Percentiles rank a stretch among this genome's conserved stretches.
phyloP scores from a whole-genome alignment of 2,329 filamentous ascomycete species.

The Aspergillus awamori region DNA sequence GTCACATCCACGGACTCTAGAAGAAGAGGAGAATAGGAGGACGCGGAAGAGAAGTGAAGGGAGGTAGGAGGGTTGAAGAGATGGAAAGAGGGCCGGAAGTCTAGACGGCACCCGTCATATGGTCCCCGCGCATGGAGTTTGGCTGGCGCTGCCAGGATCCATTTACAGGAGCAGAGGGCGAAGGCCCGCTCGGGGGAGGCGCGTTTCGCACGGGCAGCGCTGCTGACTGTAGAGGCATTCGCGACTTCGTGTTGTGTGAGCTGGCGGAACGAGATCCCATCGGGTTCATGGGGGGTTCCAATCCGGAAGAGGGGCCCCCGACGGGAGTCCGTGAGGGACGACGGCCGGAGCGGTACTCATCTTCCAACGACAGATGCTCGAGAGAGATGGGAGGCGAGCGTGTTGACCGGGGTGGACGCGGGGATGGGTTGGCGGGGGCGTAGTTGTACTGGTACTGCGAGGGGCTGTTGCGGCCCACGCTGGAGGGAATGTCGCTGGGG shows the following conservation, averaged over 20 bases:
- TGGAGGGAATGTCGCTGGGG: conserved; percentile 71
- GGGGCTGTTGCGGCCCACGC: conserved; percentile 40
- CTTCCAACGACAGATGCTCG: conserved; percentile 49
- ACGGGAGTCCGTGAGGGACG: conserved; percentile 33
- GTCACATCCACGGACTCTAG: conserved; percentile 3
- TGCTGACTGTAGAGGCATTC: conserved; percentile 53
- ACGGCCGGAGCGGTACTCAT: conserved; percentile 31
- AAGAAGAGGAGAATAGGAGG: neutral
- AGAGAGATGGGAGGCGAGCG: conserved; percentile 44
- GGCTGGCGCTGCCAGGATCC: conserved; percentile 32
- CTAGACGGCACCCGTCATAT: conserved; percentile 20
- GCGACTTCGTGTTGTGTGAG: conserved; percentile 39
- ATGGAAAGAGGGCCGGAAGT: neutral
- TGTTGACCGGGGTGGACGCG: conserved; percentile 25
- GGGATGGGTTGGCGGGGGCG: conserved; percentile 27
- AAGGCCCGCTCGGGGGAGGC: conserved; percentile 58
- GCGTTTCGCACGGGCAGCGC: conserved; percentile 67
- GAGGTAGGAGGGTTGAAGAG: too few species aligned
- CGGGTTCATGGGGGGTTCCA: conserved; percentile 42
- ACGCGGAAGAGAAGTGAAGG: neutral
- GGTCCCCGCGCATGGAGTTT: conserved; percentile 24
- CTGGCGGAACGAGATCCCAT: conserved; percentile 46
- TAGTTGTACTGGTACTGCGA: conserved; percentile 25
- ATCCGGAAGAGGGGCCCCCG: conserved; percentile 41
- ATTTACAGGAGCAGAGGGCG: conserved; percentile 59